These are phyloP conservation scores for Kurtzmaniella fragi DNA, from an alignment of 805 yeast genomes.

Conservation along the genomic window DNA sequence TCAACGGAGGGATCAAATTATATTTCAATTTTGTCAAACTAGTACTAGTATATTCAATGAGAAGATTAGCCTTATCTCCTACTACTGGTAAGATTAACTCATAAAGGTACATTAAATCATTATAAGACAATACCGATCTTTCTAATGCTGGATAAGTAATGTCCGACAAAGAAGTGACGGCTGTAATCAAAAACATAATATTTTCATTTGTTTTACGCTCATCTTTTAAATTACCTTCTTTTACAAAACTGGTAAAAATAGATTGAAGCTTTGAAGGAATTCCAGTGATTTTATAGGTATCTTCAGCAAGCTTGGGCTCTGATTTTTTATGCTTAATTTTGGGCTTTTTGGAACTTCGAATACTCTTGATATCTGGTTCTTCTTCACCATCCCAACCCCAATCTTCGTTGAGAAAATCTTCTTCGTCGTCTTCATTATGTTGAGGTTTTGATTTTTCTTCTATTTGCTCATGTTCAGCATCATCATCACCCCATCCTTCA, in stretches of 20 bases:
- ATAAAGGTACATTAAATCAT: conserved; percentile 27
- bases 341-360: not conserved
- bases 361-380: not conserved
- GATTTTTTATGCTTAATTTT: not conserved
- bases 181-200: conserved; percentile 14
- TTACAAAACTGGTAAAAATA: not conserved
- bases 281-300: not conserved
- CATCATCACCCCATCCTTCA: conserved; percentile 21
- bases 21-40: conserved; percentile 10
- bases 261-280: conserved; percentile 1
- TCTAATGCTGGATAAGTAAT: conserved; percentile 27
- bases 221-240: conserved; percentile 16
- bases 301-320: not conserved
- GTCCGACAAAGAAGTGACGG: conserved; percentile 27
- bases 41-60: conserved; percentile 12
- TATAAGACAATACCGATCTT: conserved; percentile 29
- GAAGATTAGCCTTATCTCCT: conserved; percentile 4
- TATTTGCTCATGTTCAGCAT: conserved; percentile 4
- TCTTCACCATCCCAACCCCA: conserved; percentile 6
- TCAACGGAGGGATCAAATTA: conserved; percentile 9
- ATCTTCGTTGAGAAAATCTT: not conserved
- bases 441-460: conserved; percentile 12
- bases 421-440: conserved; percentile 2
- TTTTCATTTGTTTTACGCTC: conserved; percentile 15
- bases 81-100: conserved; percentile 5